Evolutionary conservation across 805 yeast species (phyloP), one percentile per base, ranked within the genome.

Genomic region (Kluyveromyces lactis): DNA sequence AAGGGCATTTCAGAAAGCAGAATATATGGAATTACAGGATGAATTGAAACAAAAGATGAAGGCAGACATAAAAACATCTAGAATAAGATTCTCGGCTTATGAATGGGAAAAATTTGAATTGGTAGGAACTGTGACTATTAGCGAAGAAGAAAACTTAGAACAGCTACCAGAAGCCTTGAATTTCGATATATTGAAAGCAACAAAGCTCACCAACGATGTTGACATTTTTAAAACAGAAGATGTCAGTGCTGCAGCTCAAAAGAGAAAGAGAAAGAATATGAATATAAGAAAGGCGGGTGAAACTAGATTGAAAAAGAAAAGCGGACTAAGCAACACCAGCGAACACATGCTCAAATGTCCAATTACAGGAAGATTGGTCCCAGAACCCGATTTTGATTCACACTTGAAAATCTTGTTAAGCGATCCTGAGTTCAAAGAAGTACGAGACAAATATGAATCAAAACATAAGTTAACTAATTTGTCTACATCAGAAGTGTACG

Each of bases 51-150:
- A 64, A 33, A 65, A 65, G 39, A 63, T 63, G 6, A 55, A 55
- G 27, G 49, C 55, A 43, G 48, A 47, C 43, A 58, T 68, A 49
- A 60, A 62, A 43, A 45, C 56, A 39, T 37, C 58, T 54, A 69
- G 69, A 42, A 47, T 76, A 4, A 79, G 73, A 31, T 85, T 71
- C 60, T 86, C 89, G 0, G 73, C 82, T 8, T 79, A 86, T 17
- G 87, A 89, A 60, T 90, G 98, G 98, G 79, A 79, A 41, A 85
- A 83, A 45, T 90, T 89, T 53, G 67, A 71, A 2, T 67, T 85
- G 13, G 81, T 85, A 6, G 86, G 79, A 36, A 76, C 80, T 2
- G 67, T 87, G 11, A 77, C 71, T 36, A 81, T 86, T 47, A 74
- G 75, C 12, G 77, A 75, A 2, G 59, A 74, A 5, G 87, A 80